Percentiles rank a stretch among this genome's conserved stretches.
phyloP scores from a whole-genome alignment of 2,329 filamentous ascomycete species.

The Nemania serpens region DNA sequence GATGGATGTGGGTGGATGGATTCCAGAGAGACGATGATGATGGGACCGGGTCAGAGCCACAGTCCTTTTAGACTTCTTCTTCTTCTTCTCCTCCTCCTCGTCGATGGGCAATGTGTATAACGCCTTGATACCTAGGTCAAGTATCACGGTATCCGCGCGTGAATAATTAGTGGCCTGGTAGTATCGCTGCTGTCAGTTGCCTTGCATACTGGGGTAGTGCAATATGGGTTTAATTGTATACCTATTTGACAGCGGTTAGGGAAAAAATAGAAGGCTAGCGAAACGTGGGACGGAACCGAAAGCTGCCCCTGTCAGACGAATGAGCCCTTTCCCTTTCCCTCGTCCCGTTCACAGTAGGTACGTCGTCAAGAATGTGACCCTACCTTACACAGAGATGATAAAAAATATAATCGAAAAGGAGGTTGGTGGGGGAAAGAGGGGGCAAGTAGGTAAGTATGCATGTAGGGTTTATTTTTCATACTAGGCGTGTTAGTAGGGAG shows the following conservation, averaged over 20 bases:
- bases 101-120: neutral
- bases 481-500: neutral
- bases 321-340: neutral
- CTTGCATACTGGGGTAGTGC: neutral
- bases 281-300: constrained; percentile 26
- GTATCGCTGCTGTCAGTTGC: neutral
- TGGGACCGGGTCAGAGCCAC: neutral
- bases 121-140: neutral
- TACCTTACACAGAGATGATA: neutral
- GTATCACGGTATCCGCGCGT: no score
- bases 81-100: constrained; percentile 9
- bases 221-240: no score
- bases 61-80: neutral
- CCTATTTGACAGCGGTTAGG: neutral
- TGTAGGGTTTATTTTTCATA: neutral
- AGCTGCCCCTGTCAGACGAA: constrained; percentile 22
- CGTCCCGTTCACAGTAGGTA: neutral
- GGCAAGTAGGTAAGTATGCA: neutral
- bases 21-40: constrained; percentile 9
- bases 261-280: neutral
- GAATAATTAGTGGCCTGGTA: neutral
- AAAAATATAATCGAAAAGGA: neutral
- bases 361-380: neutral
- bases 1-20: neutral
- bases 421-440: neutral